Percentiles rank a stretch among this genome's conserved stretches.
phyloP scores from a whole-genome alignment of 306 rosid species.

The Gleditsia sinensis region DNA sequence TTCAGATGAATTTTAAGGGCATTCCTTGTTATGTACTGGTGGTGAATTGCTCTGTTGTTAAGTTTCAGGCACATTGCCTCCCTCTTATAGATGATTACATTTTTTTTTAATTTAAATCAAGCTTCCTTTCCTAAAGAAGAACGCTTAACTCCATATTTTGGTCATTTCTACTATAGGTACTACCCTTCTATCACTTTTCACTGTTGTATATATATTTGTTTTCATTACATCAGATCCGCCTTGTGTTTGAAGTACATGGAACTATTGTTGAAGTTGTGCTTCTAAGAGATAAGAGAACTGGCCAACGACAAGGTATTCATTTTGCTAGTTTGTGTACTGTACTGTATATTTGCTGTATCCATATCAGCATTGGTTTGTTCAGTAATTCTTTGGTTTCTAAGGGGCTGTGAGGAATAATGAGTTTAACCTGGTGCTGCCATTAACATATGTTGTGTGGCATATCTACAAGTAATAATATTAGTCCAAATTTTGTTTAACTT shows the following conservation, averaged over 20 bases:
- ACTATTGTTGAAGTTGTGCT: conserved; percentile 74
- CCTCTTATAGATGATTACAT: too few species aligned
- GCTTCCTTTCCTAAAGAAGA: conserved; percentile 12
- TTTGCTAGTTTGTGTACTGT: background rate
- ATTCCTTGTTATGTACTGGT: background rate
- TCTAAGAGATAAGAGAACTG: conserved; percentile 73
- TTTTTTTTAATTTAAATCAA: conserved; percentile 4
- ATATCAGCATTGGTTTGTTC: conserved; percentile 8
- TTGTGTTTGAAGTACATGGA: conserved; percentile 73
- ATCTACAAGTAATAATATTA: conserved; percentile 17
- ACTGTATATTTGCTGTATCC: background rate
- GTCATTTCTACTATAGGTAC: conserved; percentile 17
- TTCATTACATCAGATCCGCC: conserved; percentile 57
- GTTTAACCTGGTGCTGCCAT: conserved; percentile 7
- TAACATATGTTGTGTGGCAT: conserved; percentile 20
- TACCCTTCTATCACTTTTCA: conserved; percentile 17
- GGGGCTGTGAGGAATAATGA: conserved; percentile 24
- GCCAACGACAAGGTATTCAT: conserved; percentile 70
- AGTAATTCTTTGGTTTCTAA: conserved; percentile 21
- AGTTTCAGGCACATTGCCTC: conserved; percentile 6
- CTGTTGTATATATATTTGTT: background rate
- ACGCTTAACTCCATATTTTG: background rate
- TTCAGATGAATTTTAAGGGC: conserved; percentile 14
- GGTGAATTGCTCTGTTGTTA: conserved; percentile 6
- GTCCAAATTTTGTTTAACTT: conserved; percentile 38